Conservation (phyloP, 2,329 filamentous ascomycete genomes). For the Macroventuria anomochaeta region DNA sequence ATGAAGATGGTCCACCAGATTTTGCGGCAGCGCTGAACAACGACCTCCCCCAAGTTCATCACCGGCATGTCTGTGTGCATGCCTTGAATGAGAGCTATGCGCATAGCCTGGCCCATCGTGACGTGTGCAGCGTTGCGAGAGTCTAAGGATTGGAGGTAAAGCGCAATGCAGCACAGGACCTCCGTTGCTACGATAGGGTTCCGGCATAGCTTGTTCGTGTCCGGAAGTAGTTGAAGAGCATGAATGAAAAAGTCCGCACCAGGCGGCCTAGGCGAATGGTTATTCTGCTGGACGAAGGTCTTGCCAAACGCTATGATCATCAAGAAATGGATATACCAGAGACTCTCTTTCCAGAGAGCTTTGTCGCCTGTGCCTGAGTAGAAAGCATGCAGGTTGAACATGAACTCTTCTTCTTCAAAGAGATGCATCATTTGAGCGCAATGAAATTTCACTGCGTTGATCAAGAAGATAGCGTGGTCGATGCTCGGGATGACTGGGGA, state of each 20-base stretch:
- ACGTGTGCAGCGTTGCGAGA: conserved; percentile 56
- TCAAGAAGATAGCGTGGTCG: conserved; percentile 60
- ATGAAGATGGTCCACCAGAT: conserved; percentile 64
- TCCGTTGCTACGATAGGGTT: conserved; percentile 58
- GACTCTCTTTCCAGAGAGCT: conserved; percentile 31
- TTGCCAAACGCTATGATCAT: conserved; percentile 64
- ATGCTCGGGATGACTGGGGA: conserved; percentile 56
- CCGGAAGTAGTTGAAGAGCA: conserved; percentile 61
- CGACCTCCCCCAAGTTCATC: conserved; percentile 49
- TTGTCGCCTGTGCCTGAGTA: conserved; percentile 46
- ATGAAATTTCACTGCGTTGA: conserved; percentile 64
- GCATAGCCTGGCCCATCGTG: conserved; percentile 60
- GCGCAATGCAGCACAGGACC: conserved; percentile 58
- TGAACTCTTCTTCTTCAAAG: conserved; percentile 62
- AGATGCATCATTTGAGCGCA: conserved; percentile 62
- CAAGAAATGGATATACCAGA: conserved; percentile 63
- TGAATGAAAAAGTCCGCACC: conserved; percentile 70
- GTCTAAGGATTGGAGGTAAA: conserved; percentile 62
- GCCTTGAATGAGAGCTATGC: conserved; percentile 58
- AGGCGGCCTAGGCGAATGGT: conserved; percentile 46
- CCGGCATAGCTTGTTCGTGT: conserved; percentile 51
- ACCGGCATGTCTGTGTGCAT: conserved; percentile 61
- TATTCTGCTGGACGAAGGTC: conserved; percentile 55
- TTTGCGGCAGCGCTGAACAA: conserved; percentile 56
- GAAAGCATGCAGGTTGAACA: conserved; percentile 52